Conservation (phyloP, 75 land plant species). For the Sequoiadendron giganteum region DNA sequence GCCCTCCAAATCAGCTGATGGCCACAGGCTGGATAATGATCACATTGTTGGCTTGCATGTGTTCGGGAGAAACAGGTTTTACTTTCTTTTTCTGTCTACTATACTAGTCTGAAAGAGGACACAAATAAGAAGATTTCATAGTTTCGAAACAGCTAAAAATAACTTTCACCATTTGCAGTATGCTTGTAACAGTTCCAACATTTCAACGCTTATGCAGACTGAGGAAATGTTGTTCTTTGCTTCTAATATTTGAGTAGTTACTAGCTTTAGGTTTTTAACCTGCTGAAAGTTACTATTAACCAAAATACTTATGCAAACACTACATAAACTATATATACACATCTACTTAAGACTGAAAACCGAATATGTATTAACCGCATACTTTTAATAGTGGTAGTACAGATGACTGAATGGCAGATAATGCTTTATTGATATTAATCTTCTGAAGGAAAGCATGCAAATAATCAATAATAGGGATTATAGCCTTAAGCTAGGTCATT, state of each 20-base stretch:
- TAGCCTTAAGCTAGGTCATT: not conserved
- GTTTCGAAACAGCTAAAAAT: not conserved
- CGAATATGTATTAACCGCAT: not conserved
- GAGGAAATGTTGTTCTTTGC: not conserved
- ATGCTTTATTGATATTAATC: not conserved
- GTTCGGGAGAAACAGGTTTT: slow-evolving; percentile 25
- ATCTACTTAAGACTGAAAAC: not conserved
- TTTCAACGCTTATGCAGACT: not conserved
- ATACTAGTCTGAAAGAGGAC: not conserved
- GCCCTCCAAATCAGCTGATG: not conserved
- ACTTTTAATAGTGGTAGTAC: not conserved
- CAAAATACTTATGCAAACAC: not conserved
- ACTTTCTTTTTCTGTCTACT: not conserved
- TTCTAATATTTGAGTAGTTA: not conserved
- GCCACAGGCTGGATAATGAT: slow-evolving; percentile 29
- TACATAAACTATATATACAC: not conserved
- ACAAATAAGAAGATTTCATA: not conserved
- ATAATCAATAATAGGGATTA: not conserved
- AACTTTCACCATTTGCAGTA: not conserved
- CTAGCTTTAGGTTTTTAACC: not conserved
- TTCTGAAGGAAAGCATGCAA: not conserved
- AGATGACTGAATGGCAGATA: not conserved
- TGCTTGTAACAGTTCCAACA: not conserved
- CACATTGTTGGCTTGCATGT: slow-evolving; percentile 56
- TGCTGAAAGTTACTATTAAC: not conserved